Base-by-base conservation (phyloP, 108 stramenopile genomes). In the Skeletonema potamos region DNA sequence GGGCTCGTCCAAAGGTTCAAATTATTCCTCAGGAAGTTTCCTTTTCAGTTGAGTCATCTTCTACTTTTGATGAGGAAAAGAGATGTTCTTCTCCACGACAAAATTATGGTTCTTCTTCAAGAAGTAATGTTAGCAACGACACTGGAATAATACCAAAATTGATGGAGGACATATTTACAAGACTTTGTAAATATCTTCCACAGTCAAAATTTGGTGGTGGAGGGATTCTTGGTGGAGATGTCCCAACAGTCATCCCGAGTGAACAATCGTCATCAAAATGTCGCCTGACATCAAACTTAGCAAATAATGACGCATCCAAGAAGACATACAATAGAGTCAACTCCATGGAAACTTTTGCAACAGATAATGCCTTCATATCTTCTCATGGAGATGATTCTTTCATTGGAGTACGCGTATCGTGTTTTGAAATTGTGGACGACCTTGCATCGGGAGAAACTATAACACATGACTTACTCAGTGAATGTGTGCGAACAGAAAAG, bases 361-460 rank as follows among this genome's bases (percentile, higher is more conserved):
- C 37, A 18, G 44, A 33, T 13, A 30, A 55, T 12, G 33, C 54
- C 22, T 12, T 36, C 34, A 12, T 67, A 22, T 17, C 54, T 27
- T 8, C 34, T 9, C 48, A 51, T 3, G 8, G 22, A 51, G 8
- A 22, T 4, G 20, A 51, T 1, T 9, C 22, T 22, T 17, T 51
- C 22, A 9, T 24, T 51, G 48, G 48, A 51, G 48, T 67, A 27
- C 54, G 66, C 28, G 46, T 67, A 24, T 34, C 66, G 1, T 67
- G 66, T 55, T 28, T 67, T 27, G 66, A 67, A 34, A 56, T 67
- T 27, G 66, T 67, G 32, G 66, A 67, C 24, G 66, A 67, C 39
- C 55, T 67, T 13, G 66, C 66, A 20, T 55, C 54, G 24, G 66
- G 66, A 24, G 32, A 67, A 56, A 56, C 32, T 36, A 24, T 34